phyloP scores from a whole-genome alignment of 139 green algal species.

The Eudorina sp. region DNA sequence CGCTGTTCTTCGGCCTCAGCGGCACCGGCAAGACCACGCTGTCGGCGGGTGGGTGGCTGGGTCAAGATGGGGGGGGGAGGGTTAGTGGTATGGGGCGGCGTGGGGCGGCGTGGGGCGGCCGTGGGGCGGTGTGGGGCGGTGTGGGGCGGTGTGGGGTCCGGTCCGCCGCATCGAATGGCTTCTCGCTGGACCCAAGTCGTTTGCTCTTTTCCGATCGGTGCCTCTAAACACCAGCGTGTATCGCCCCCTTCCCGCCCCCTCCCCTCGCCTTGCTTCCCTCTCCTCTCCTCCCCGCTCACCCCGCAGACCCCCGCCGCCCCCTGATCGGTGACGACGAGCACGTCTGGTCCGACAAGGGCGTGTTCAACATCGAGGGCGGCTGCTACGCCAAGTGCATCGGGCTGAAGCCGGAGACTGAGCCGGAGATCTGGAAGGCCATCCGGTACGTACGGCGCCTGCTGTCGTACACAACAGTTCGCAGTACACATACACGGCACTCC shows the following conservation, averaged over 20 bases:
- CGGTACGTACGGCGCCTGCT: conserved; percentile 54
- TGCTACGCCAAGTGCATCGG: conserved; percentile 97
- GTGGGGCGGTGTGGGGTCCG: no score
- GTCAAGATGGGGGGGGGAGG: no score
- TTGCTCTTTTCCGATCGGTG: no score
- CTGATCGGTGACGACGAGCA: conserved; percentile 97
- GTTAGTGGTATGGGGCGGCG: no score
- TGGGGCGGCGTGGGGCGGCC: no score
- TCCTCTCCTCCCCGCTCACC: not conserved
- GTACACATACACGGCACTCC: no score
- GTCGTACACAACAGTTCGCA: no score
- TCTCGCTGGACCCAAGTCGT: no score
- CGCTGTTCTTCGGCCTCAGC: conserved; percentile 90
- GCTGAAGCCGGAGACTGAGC: conserved; percentile 76
- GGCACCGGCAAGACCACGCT: conserved; percentile 89
- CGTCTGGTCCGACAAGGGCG: conserved; percentile 88
- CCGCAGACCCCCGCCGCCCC: conserved; percentile 78
- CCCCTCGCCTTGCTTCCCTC: not conserved
- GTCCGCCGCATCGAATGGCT: no score
- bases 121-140: no score
- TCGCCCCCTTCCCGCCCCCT: no score
- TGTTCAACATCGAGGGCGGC: conserved; percentile 97
- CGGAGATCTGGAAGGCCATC: conserved; percentile 95
- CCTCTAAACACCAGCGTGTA: no score
- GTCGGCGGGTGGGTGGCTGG: conserved; percentile 50